These are phyloP conservation scores for Amanita fuliginea DNA, from an alignment of 768 basidiomycete species.

Conservation along the genomic window DNA sequence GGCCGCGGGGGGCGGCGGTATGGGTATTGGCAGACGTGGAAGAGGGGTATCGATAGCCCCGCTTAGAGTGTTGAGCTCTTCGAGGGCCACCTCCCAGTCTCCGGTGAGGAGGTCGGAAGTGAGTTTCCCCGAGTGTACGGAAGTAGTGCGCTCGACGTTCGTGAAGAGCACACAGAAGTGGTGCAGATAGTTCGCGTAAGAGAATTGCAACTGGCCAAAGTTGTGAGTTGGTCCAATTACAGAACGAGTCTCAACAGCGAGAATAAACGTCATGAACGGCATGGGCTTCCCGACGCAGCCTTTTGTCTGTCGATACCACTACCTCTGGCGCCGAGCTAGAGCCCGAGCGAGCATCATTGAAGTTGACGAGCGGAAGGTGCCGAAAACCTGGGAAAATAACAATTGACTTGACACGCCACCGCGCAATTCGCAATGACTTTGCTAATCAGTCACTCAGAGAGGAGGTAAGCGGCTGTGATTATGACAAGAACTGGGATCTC, in stretches of 20 bases:
- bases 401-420: too few species aligned
- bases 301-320: too few species aligned
- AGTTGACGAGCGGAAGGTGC: too few species aligned
- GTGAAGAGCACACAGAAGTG: conserved; percentile 98
- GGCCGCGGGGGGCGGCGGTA: not conserved
- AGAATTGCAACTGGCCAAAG: conserved; percentile 97
- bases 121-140: conserved; percentile 98
- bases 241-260: not conserved
- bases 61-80: conserved; percentile 91
- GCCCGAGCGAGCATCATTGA: too few species aligned
- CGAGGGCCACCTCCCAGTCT: conserved; percentile 89
- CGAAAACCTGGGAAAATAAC: too few species aligned
- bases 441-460: too few species aligned
- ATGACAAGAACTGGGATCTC: too few species aligned
- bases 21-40: conserved; percentile 7
- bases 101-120: conserved; percentile 93
- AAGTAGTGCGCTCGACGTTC: conserved; percentile 85
- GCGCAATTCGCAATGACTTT: too few species aligned
- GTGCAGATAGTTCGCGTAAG: conserved; percentile 97
- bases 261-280: too few species aligned
- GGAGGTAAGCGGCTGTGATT: too few species aligned
- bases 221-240: conserved; percentile 70
- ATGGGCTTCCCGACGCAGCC: too few species aligned
- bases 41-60: conserved; percentile 76
- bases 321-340: too few species aligned